These are phyloP conservation scores for Fraxinus greggii DNA, from an alignment of 305 asterid genomes.

Conservation along the genomic window DNA sequence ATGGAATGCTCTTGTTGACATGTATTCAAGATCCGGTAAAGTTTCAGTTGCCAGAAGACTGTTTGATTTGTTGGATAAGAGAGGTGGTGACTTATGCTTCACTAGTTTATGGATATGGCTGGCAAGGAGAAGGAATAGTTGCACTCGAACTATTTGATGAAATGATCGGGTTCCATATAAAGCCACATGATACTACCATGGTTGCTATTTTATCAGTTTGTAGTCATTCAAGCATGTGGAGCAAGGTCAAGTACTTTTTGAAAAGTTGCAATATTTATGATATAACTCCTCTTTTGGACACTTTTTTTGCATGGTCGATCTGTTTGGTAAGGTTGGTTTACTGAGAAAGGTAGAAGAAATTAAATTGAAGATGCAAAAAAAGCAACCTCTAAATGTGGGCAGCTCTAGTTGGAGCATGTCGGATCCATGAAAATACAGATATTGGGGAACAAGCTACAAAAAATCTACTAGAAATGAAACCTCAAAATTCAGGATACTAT, in stretches of 20 bases:
- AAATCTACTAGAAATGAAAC: too few species aligned
- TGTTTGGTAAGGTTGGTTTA: too few species aligned
- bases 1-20: constrained; percentile 76
- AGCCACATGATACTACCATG: constrained; percentile 76
- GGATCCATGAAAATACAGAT: too few species aligned
- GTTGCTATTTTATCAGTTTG: constrained; percentile 76
- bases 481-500: too few species aligned
- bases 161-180: constrained; percentile 52
- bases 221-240: constrained; percentile 78
- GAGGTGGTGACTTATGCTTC: constrained; percentile 82
- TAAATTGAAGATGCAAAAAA: too few species aligned
- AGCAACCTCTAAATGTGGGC: too few species aligned
- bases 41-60: constrained; percentile 54
- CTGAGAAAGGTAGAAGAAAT: too few species aligned
- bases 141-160: constrained; percentile 64
- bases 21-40: constrained; percentile 80
- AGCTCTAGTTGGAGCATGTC: too few species aligned
- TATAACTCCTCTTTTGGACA: too few species aligned
- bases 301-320: too few species aligned
- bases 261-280: constrained; percentile 55
- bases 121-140: constrained; percentile 62
- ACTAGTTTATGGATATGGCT: constrained; percentile 72
- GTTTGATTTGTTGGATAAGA: constrained; percentile 56
- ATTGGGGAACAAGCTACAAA: too few species aligned
- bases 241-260: constrained; percentile 57